Evolutionary conservation across 83 land plant species (phyloP), one percentile per base, ranked within the genome.

Genomic region (Larix sibirica): DNA sequence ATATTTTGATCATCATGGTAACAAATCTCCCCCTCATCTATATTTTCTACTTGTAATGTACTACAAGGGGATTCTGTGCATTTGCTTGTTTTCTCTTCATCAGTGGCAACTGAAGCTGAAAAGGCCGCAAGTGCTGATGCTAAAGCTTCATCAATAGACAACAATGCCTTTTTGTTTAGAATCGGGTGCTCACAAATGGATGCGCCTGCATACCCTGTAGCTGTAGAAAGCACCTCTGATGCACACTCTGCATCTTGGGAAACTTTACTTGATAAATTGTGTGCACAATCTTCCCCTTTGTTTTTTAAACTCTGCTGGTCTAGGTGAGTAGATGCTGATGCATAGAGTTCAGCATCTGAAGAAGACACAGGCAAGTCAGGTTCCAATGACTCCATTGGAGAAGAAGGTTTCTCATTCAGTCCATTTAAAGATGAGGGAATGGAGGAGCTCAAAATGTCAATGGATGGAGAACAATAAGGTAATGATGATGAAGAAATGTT

Each of bases 91-190:
- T 76, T 60, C 56, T 50, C 62, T 76, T 54, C 61, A 54, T 54
- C 61, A 74, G 84, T 24, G 83, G 94, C 61, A 79, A 83, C 24
- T 83, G 94, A 83, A 60, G 90, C 76, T 31, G 89, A 36, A 54
- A 92, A 87, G 58, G 85, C 90, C 62, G 85, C 83, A 80, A 92
- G 89, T 63, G 93, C 95, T 17, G 88, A 85, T 58, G 92, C 89
- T 73, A 90, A 83, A 71, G 92, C 95, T 77, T 85, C 91, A 87
- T 90, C 86, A 58, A 93, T 67, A 23, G 88, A 88, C 58, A 79
- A 8, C 10, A 76, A 31, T 24, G 61, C 81, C 67, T 83, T 81
- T 18, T 69, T 73, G 13, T 4, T 18, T 61, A 66, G 20, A 61
- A 24, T 75, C 50, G 79, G 13, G 54, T 75, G 60, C 79, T 21